Evolutionary conservation across 352 stramenopile species (phyloP).

Genomic region (Phytophthora parvispora): DNA sequence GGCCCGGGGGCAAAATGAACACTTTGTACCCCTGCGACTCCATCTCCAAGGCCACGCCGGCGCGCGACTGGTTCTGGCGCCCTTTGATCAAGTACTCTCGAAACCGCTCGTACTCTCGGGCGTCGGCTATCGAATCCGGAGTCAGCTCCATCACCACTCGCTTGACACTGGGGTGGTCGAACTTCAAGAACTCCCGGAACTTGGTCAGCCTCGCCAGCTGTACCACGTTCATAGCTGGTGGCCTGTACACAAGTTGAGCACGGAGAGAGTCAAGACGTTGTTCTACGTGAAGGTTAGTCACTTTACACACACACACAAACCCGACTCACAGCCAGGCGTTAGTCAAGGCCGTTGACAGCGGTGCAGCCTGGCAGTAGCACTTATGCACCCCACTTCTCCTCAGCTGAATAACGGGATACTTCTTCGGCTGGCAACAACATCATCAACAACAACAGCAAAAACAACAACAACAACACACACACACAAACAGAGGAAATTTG

Average conservation of each 20-base stretch:
- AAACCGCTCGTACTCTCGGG: slow-evolving; percentile 63
- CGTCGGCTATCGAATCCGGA: slow-evolving; percentile 54
- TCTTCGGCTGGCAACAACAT: slow-evolving; percentile 18
- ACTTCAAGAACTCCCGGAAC: slow-evolving; percentile 70
- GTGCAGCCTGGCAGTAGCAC: slow-evolving; percentile 56
- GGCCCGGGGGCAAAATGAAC: slow-evolving; percentile 75
- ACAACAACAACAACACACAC: slow-evolving; percentile 4
- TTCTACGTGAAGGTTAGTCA: too few relatives aligned
- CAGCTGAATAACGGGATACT: slow-evolving; percentile 60
- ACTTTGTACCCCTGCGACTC: slow-evolving; percentile 73
- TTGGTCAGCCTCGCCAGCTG: slow-evolving; percentile 65
- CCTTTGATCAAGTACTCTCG: slow-evolving; percentile 61
- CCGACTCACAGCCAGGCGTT: slow-evolving; percentile 14
- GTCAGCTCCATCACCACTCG: slow-evolving; percentile 70
- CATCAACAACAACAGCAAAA: too few relatives aligned
- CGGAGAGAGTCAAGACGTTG: not conserved
- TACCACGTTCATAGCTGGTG: slow-evolving; percentile 60
- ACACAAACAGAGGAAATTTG: not conserved
- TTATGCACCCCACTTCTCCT: slow-evolving; percentile 57
- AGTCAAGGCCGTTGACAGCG: slow-evolving; percentile 18
- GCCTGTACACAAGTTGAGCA: slow-evolving; percentile 35
- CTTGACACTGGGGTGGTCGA: slow-evolving; percentile 53
- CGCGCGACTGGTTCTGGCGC: slow-evolving; percentile 44
- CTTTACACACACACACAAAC: too few relatives aligned
- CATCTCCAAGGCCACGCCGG: slow-evolving; percentile 64